phyloP scores from a whole-genome alignment of 108 stramenopile species.

The Discostella stelligeroides region DNA sequence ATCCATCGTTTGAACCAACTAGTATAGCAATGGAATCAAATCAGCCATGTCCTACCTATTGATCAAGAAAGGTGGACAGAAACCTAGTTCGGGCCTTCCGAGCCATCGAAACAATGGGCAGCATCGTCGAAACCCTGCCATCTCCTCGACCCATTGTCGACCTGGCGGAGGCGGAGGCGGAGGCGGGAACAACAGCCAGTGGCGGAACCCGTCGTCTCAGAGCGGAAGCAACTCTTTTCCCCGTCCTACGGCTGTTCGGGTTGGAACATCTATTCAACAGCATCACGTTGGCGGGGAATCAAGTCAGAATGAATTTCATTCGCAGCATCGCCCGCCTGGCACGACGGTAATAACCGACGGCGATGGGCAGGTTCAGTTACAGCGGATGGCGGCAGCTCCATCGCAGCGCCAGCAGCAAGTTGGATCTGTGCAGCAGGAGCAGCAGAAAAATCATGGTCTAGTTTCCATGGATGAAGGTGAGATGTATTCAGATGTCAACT shows the following conservation, averaged over 20 bases:
- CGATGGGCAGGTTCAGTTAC: constrained; percentile 49
- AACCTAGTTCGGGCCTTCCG: background rate
- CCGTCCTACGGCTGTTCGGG: background rate
- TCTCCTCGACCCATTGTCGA: constrained; percentile 6
- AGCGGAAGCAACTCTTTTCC: background rate
- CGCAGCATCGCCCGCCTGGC: constrained; percentile 4
- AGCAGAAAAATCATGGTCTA: constrained; percentile 23
- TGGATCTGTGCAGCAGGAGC: background rate
- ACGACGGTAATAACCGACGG: constrained; percentile 21
- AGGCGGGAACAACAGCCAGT: background rate
- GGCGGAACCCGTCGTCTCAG: background rate
- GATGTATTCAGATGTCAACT: no score
- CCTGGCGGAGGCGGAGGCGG: background rate
- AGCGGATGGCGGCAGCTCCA: constrained; percentile 12
- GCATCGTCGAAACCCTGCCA: background rate
- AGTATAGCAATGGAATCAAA: no score
- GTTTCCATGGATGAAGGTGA: constrained; percentile 63
- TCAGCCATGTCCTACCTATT: constrained; percentile 14
- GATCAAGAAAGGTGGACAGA: constrained; percentile 15
- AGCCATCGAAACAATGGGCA: constrained; percentile 10
- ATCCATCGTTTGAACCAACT: no score
- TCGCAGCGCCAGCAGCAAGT: constrained; percentile 26
- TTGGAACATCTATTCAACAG: background rate
- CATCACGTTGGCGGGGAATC: constrained; percentile 6
- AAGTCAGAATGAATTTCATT: background rate